Conservation (phyloP, 441 rosid genomes). For the Erodium texanum region DNA sequence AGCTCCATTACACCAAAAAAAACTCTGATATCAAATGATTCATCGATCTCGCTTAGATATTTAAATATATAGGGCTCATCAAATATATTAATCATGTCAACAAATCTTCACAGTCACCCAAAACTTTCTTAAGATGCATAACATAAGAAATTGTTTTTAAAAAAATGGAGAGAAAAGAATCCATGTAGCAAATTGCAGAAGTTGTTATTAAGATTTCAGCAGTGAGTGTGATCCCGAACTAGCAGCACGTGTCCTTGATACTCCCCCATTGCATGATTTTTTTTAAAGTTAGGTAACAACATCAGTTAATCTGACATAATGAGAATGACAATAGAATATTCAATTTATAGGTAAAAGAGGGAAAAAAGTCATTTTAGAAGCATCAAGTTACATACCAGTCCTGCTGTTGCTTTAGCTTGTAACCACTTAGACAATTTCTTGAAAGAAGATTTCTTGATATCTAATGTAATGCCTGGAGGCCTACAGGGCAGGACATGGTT, state of each 20-base stretch:
- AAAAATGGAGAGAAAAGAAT: background rate
- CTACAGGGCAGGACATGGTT: conserved; percentile 82
- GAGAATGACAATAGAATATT: background rate
- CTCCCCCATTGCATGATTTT: background rate
- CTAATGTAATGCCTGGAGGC: conserved; percentile 66
- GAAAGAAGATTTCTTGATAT: conserved; percentile 80
- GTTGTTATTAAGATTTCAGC: background rate
- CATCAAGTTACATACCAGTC: conserved; percentile 49
- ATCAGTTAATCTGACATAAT: background rate
- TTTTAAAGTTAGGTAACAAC: background rate
- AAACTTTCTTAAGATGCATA: background rate
- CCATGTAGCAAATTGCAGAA: background rate
- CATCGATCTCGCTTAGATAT: too few species aligned
- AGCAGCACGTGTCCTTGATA: background rate
- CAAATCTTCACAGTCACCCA: background rate
- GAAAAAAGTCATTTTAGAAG: conserved; percentile 6
- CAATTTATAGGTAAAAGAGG: background rate
- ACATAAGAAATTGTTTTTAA: background rate
- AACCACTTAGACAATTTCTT: conserved; percentile 94
- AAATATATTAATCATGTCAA: background rate
- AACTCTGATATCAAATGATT: background rate
- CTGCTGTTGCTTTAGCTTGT: conserved; percentile 69
- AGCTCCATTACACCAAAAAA: background rate
- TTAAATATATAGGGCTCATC: too few species aligned
- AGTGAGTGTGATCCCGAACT: background rate